phyloP scores from a whole-genome alignment of 2,329 filamentous ascomycete species.

The Colletotrichum sp. region DNA sequence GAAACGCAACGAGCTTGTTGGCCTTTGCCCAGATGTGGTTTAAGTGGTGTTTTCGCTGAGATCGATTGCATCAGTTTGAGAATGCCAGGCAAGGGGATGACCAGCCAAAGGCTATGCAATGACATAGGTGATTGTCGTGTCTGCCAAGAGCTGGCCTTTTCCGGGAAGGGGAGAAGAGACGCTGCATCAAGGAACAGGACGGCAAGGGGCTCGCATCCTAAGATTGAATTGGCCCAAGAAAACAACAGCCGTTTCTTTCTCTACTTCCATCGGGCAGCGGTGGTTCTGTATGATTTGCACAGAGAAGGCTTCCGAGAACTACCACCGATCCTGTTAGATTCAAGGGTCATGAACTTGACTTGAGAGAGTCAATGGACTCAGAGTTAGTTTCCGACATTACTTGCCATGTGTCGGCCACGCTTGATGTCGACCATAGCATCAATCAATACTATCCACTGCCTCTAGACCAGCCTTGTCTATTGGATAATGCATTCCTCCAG shows the following conservation, averaged over 20 bases:
- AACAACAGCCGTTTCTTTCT: not conserved
- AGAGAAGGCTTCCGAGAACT: not conserved
- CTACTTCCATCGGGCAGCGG: not conserved
- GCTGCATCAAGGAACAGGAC: not conserved
- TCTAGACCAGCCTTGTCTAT: not conserved
- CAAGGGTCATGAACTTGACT: not conserved
- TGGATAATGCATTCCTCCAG: not conserved
- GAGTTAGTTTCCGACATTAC: not conserved
- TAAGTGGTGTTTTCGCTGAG: not conserved
- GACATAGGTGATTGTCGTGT: fast-evolving
- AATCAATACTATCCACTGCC: not conserved
- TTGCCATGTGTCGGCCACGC: not conserved
- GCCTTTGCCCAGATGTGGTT: not conserved
- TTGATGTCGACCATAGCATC: not conserved
- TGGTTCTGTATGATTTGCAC: not conserved
- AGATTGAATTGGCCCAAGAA: not conserved
- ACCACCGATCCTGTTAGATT: not conserved
- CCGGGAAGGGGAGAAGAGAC: not conserved
- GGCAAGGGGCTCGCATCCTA: not conserved
- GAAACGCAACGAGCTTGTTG: not conserved
- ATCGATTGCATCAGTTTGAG: fast-evolving
- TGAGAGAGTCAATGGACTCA: not conserved
- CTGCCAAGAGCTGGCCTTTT: not conserved
- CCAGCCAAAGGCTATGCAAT: fast-evolving
- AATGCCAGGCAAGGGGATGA: not conserved